These are phyloP conservation scores for Piper betle DNA, from an alignment of 164 flowering plant species.

Conservation along the genomic window DNA sequence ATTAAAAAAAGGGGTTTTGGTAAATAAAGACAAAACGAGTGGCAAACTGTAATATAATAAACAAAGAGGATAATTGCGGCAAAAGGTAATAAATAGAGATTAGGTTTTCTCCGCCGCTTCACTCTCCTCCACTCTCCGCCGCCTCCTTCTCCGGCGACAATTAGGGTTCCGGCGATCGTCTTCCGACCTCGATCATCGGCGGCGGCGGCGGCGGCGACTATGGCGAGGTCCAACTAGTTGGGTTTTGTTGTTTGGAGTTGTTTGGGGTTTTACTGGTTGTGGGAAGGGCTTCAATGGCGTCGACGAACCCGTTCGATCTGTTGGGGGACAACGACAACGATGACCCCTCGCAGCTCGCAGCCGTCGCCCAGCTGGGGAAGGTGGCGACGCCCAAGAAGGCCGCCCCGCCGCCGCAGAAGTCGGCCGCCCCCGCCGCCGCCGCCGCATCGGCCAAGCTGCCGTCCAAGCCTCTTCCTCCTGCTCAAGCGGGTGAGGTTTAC, in stretches of 20 bases:
- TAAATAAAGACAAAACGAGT: no score
- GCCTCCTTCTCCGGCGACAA: not conserved
- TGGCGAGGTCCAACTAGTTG: not conserved
- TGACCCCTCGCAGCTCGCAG: constrained; percentile 53
- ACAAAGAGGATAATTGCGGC: not conserved
- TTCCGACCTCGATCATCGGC: not conserved
- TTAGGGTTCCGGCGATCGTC: not conserved
- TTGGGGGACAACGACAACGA: constrained; percentile 63
- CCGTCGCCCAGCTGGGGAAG: constrained; percentile 23
- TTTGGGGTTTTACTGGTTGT: not conserved
- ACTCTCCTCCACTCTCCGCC: not conserved
- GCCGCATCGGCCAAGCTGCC: constrained; percentile 24
- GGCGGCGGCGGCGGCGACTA: not conserved
- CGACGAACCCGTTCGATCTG: constrained; percentile 46
- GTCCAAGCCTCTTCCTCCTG: constrained; percentile 61
- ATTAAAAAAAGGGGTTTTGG: no score
- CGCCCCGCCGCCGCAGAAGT: constrained; percentile 13
- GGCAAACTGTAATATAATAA: not conserved
- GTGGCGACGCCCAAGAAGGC: constrained; percentile 20
- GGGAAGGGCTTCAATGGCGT: constrained; percentile 13
- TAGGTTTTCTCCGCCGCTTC: not conserved
- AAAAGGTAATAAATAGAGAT: no score
- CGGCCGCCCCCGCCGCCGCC: constrained; percentile 7
- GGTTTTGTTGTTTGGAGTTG: not conserved
- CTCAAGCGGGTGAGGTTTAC: constrained; percentile 50